Conservation (phyloP, 169 alveolate genomes). For the Cyclospora cayetanensis region DNA sequence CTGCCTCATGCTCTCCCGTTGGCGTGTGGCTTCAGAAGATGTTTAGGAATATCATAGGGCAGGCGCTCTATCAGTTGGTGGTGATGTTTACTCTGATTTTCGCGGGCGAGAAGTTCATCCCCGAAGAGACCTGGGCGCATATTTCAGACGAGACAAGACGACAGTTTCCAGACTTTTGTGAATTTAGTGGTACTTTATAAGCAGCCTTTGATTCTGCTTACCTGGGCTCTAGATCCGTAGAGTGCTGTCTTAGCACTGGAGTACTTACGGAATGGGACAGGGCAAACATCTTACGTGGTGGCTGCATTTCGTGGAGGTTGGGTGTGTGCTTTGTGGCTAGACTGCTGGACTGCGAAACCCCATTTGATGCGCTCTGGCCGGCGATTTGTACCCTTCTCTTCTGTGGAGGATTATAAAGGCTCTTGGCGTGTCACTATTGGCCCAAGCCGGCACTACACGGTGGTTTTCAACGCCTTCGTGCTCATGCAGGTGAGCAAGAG, state of each 20-base stretch:
- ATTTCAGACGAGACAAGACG: background rate
- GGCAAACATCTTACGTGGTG: no score
- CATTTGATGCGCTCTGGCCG: conserved; percentile 53
- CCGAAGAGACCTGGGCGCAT: conserved; percentile 77
- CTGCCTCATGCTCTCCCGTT: background rate
- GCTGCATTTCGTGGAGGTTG: no score
- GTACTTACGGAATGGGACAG: background rate
- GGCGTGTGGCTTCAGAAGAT: conserved; percentile 9
- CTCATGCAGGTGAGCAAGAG: conserved; percentile 76
- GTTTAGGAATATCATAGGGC: conserved; percentile 81
- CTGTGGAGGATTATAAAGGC: conserved; percentile 11
- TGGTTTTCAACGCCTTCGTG: conserved; percentile 90
- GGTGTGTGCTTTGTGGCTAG: no score
- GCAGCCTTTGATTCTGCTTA: no score
- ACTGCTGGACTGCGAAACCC: background rate
- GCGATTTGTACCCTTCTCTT: background rate
- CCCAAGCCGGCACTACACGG: conserved; percentile 87
- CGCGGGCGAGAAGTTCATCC: conserved; percentile 85
- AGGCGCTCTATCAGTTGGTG: conserved; percentile 78
- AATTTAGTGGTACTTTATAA: conserved; percentile 23
- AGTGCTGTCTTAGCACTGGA: background rate
- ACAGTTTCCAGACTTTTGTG: conserved; percentile 27
- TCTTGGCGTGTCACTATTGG: conserved; percentile 39
- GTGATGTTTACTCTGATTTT: conserved; percentile 78
- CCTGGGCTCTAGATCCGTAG: no score